Percentiles rank a stretch among this genome's conserved stretches.
Evolutionary conservation across 2,329 filamentous ascomycete genomes (phyloP).

Genomic region (Samsoniella hepiali): DNA sequence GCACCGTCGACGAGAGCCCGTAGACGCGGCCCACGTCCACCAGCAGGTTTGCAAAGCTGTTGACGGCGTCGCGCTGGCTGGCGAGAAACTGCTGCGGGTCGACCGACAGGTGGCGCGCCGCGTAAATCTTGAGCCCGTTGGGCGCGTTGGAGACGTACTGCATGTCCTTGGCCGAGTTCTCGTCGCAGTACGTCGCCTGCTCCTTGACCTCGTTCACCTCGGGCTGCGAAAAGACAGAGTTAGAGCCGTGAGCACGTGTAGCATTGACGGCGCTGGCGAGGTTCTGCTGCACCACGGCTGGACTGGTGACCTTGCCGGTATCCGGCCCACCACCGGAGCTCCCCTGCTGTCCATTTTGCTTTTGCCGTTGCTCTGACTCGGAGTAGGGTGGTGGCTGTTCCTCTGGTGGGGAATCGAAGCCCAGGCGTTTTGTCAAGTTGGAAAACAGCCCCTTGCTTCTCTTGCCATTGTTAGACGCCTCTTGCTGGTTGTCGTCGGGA

Average conservation of each 20-base stretch:
- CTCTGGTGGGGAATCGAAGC: slow-evolving; percentile 54
- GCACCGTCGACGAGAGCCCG: slow-evolving; percentile 59
- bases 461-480: slow-evolving; percentile 33
- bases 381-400: slow-evolving; percentile 36
- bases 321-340: slow-evolving; percentile 32
- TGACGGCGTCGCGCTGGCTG: slow-evolving; percentile 59
- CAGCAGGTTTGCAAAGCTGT: slow-evolving; percentile 66
- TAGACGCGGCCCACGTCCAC: slow-evolving; percentile 71
- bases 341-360: slow-evolving; percentile 20
- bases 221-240: slow-evolving; percentile 69
- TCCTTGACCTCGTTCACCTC: slow-evolving; percentile 73
- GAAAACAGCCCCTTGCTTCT: slow-evolving; percentile 62
- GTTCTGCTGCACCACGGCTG: slow-evolving; percentile 63
- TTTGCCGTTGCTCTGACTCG: not conserved
- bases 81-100: slow-evolving; percentile 55
- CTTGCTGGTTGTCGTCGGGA: slow-evolving; percentile 46
- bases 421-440: slow-evolving; percentile 63
- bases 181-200: slow-evolving; percentile 82
- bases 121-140: slow-evolving; percentile 71
- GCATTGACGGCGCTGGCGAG: slow-evolving; percentile 75
- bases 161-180: slow-evolving; percentile 69
- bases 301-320: slow-evolving; percentile 56
- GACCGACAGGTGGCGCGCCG: slow-evolving; percentile 52
- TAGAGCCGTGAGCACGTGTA: slow-evolving; percentile 72
- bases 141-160: slow-evolving; percentile 66